These are phyloP conservation scores for Hypoxylon sp. DNA, from an alignment of 2,329 filamentous ascomycete genomes.

Conservation along the genomic window DNA sequence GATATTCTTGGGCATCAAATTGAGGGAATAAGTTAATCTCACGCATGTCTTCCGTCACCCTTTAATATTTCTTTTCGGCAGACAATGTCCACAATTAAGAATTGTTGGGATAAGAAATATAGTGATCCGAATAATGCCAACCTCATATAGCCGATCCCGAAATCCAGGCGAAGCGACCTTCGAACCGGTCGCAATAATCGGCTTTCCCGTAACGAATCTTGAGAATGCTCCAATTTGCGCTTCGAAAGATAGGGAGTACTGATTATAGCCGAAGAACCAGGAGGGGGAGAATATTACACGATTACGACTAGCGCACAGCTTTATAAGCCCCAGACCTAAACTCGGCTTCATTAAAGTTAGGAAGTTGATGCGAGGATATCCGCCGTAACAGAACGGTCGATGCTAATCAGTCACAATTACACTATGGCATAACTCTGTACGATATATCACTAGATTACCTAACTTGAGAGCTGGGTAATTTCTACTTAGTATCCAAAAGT, in stretches of 20 bases:
- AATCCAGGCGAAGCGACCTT: not conserved
- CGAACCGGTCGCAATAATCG: not conserved
- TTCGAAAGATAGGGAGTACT: not conserved
- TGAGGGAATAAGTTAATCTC: slow-evolving; percentile 19
- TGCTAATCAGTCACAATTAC: not conserved
- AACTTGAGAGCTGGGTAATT: no score
- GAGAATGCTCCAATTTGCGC: not conserved
- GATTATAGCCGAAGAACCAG: not conserved
- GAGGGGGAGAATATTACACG: not conserved
- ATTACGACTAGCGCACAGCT: not conserved
- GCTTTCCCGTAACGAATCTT: no score
- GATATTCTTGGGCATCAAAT: slow-evolving; percentile 9
- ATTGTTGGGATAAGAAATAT: not conserved
- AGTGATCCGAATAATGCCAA: slow-evolving; percentile 3
- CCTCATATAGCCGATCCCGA: no score
- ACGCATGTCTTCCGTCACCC: slow-evolving; percentile 1
- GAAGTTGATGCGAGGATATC: not conserved
- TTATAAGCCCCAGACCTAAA: not conserved
- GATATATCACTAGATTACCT: no score
- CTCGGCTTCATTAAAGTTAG: not conserved
- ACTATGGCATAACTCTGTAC: no score
- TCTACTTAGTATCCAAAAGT: no score
- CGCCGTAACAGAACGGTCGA: no score
- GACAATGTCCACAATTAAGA: not conserved
- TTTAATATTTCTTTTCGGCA: not conserved